A percentile compares a stretch with the other conserved stretches of the same genome.
These are phyloP conservation scores for Ascochyta lentis DNA, from an alignment of 2,329 filamentous ascomycete species.

Conservation along the genomic window DNA sequence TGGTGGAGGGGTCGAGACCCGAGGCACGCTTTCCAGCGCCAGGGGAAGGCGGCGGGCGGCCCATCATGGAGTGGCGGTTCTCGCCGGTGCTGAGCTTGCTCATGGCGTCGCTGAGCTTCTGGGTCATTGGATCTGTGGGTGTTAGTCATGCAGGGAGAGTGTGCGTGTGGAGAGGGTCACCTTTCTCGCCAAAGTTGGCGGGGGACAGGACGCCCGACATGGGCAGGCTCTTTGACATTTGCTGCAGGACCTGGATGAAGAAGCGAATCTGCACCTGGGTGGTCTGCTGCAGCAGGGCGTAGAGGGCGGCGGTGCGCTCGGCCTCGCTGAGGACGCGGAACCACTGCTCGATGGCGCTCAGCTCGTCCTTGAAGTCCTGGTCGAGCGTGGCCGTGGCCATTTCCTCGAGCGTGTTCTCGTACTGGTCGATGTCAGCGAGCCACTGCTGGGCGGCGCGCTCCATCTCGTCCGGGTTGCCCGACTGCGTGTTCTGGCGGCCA, in stretches of 20 bases:
- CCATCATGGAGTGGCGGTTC: constrained; percentile 80
- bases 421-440: constrained; percentile 98
- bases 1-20: constrained; percentile 88
- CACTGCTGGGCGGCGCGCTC: constrained; percentile 97
- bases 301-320: constrained; percentile 92
- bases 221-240: constrained; percentile 98
- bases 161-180: constrained; percentile 57
- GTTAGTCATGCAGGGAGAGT: neutral
- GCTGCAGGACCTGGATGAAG: constrained; percentile 97
- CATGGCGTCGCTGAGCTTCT: constrained; percentile 94
- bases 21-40: constrained; percentile 81
- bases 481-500: constrained; percentile 73
- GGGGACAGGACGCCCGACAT: constrained; percentile 96
- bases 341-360: constrained; percentile 99
- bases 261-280: constrained; percentile 99
- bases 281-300: constrained; percentile 95
- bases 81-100: constrained; percentile 89
- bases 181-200: constrained; percentile 91
- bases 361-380: constrained; percentile 99
- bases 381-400: constrained; percentile 99
- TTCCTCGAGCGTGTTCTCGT: constrained; percentile 97
- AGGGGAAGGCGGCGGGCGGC: constrained; percentile 77
- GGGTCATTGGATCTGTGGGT: constrained; percentile 87
- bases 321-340: constrained; percentile 97
- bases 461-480: constrained; percentile 79